Evolutionary conservation across 2,329 filamentous ascomycete genomes (phyloP).

Genomic region (Botrytis hyacinthi): DNA sequence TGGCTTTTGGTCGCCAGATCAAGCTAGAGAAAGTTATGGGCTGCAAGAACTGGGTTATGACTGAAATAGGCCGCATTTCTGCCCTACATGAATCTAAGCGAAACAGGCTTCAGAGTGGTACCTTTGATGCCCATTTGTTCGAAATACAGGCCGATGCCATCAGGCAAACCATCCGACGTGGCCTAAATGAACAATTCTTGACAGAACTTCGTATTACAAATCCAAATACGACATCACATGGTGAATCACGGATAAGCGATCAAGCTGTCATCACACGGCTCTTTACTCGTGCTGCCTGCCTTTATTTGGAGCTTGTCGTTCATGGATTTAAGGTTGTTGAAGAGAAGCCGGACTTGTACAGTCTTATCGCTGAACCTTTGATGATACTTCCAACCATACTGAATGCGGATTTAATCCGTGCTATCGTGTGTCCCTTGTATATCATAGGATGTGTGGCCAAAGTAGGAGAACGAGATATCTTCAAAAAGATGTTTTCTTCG

Average conservation of each 20-base stretch:
- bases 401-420: constrained; percentile 25
- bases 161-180: constrained; percentile 27
- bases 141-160: constrained; percentile 26
- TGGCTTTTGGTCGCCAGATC: constrained; percentile 41
- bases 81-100: constrained; percentile 56
- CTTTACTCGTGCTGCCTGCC: constrained; percentile 29
- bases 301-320: constrained; percentile 35
- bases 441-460: constrained; percentile 32
- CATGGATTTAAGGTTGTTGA: constrained; percentile 28
- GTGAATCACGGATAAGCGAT: not conserved
- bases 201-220: constrained; percentile 25
- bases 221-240: not conserved
- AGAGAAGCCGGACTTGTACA: constrained; percentile 19
- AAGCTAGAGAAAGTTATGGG: constrained; percentile 52
- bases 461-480: constrained; percentile 30
- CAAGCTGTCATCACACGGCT: constrained; percentile 29
- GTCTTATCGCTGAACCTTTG: constrained; percentile 27
- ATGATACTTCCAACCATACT: constrained; percentile 27
- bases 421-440: constrained; percentile 32
- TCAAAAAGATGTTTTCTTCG: constrained; percentile 31
- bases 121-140: constrained; percentile 24
- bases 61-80: constrained; percentile 54
- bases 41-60: constrained; percentile 55
- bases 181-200: constrained; percentile 26
- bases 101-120: constrained; percentile 40